Percentiles rank a stretch among this genome's conserved stretches.
These are phyloP conservation scores for Monosporozyma solicola DNA, from an alignment of 805 yeast genomes.

Conservation along the genomic window DNA sequence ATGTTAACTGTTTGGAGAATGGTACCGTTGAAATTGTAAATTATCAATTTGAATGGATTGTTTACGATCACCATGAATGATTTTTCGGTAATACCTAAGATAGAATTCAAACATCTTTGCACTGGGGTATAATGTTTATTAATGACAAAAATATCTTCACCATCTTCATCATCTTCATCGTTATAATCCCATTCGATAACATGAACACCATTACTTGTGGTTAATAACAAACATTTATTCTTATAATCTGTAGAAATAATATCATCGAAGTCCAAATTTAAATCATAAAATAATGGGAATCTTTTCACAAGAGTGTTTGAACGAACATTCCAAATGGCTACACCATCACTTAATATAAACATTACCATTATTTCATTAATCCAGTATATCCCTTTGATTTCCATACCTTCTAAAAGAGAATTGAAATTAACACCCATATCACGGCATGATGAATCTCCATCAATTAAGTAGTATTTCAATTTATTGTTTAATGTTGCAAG, in stretches of 20 bases:
- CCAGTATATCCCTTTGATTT: constrained; percentile 18
- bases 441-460: constrained; percentile 6
- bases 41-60: constrained; percentile 16
- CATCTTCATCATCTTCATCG: constrained; percentile 5
- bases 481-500: constrained; percentile 6
- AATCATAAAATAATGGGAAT: not conserved
- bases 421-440: constrained; percentile 4
- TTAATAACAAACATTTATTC: constrained; percentile 23
- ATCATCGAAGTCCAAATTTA: constrained; percentile 5
- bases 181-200: constrained; percentile 11
- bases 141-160: not conserved
- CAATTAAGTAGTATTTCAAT: constrained; percentile 5
- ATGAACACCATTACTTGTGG: constrained; percentile 9
- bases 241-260: constrained; percentile 20
- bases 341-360: constrained; percentile 15
- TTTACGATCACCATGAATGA: constrained; percentile 20
- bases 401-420: not conserved
- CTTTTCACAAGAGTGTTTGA: not conserved
- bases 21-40: constrained; percentile 24
- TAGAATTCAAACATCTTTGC: constrained; percentile 6
- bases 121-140: constrained; percentile 8
- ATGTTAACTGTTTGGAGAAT: constrained; percentile 19
- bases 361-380: constrained; percentile 14
- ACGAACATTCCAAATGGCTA: constrained; percentile 13
- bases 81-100: constrained; percentile 28